These are phyloP conservation scores for Kwoniella bestiolae DNA, from an alignment of 768 basidiomycete species.

Conservation along the genomic window DNA sequence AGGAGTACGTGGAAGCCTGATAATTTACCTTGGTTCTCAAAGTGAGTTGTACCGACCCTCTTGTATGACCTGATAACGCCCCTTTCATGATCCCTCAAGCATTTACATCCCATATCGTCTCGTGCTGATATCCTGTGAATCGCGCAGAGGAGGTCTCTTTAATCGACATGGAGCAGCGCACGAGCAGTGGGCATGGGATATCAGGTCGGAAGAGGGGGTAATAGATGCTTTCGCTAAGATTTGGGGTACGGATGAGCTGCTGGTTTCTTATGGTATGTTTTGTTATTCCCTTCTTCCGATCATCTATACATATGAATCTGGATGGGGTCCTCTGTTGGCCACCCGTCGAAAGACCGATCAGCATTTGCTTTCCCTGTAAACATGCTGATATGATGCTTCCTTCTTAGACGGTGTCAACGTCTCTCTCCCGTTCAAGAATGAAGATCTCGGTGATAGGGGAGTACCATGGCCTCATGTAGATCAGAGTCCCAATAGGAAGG, in stretches of 20 bases:
- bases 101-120: background rate
- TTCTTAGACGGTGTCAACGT: conserved; percentile 49
- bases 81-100: background rate
- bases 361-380: too few species aligned
- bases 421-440: conserved; percentile 42
- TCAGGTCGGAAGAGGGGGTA: conserved; percentile 46
- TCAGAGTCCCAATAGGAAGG: conserved; percentile 45
- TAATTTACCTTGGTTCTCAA: conserved; percentile 48
- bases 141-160: conserved; percentile 34
- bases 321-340: too few species aligned
- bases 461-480: conserved; percentile 53
- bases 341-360: too few species aligned
- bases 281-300: background rate
- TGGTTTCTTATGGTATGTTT: conserved; percentile 49
- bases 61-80: background rate
- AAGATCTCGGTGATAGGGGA: conserved; percentile 38
- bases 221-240: conserved; percentile 54
- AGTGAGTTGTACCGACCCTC: conserved; percentile 23
- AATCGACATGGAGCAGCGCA: conserved; percentile 46
- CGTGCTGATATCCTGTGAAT: background rate
- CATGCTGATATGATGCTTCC: too few species aligned
- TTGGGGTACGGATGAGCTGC: conserved; percentile 53
- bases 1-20: conserved; percentile 51
- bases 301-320: conserved; percentile 12
- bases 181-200: conserved; percentile 54